Conservation (phyloP, 202 grass and related monocot species). For the Dendrocalamus latiflorus region DNA sequence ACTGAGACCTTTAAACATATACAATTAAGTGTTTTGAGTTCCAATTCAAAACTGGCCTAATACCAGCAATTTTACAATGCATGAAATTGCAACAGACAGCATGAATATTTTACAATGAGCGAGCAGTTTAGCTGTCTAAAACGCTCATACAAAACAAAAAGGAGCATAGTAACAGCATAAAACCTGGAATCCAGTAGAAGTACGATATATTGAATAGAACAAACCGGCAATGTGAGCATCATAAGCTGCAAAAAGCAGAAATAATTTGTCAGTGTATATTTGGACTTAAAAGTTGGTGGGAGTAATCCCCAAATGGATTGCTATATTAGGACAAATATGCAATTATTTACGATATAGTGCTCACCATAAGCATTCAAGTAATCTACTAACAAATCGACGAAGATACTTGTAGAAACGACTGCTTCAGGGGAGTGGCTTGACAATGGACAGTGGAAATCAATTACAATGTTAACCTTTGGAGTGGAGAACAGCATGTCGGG, state of each 20-base stretch:
- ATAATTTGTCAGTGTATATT: conserved; percentile 11
- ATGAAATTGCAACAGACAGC: conserved; percentile 7
- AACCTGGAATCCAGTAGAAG: conserved; percentile 78
- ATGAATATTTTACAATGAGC: too few relatives aligned
- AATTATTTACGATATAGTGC: conserved; percentile 7
- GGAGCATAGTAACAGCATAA: conserved; percentile 11
- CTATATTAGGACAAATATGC: conserved; percentile 4
- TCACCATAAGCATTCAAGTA: conserved; percentile 97
- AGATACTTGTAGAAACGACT: conserved; percentile 52
- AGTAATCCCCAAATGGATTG: neutral
- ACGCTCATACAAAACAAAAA: neutral
- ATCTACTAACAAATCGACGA: conserved; percentile 66
- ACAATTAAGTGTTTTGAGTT: conserved; percentile 8
- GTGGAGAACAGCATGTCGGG: conserved; percentile 66
- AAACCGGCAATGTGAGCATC: conserved; percentile 84
- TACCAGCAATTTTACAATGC: conserved; percentile 9
- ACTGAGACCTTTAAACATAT: conserved; percentile 52
- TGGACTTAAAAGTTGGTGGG: conserved; percentile 13
- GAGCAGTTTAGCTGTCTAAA: too few relatives aligned
- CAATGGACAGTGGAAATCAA: conserved; percentile 93
- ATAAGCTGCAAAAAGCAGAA: conserved; percentile 57
- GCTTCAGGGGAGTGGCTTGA: conserved; percentile 73
- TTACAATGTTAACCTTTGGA: conserved; percentile 69
- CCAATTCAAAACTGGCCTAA: conserved; percentile 14
- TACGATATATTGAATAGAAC: conserved; percentile 64